Evolutionary conservation across 805 yeast species (phyloP).

Genomic region (Wickerhamiella bombiphila): DNA sequence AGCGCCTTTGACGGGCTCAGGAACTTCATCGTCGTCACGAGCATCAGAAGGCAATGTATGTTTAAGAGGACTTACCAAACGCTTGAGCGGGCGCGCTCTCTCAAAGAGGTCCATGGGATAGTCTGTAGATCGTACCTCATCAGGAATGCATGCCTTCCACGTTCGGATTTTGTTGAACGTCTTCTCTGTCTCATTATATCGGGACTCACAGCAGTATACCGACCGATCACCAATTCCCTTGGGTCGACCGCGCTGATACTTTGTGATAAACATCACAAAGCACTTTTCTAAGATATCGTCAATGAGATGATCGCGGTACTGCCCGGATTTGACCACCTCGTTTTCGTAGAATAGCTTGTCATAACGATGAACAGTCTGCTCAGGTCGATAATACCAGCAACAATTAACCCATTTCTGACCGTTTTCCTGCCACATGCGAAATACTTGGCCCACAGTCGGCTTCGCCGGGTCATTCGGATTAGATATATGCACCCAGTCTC

Average conservation of each 20-base stretch:
- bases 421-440: conserved; percentile 76
- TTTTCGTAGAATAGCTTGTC: conserved; percentile 83
- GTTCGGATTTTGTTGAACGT: conserved; percentile 90
- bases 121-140: conserved; percentile 65
- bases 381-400: conserved; percentile 97
- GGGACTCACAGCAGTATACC: conserved; percentile 82
- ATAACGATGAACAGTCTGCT: conserved; percentile 87
- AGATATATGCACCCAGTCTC: conserved; percentile 84
- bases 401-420: conserved; percentile 81
- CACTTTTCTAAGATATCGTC: conserved; percentile 87
- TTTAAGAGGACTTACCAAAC: conserved; percentile 73
- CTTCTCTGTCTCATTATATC: conserved; percentile 83
- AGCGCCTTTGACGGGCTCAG: conserved; percentile 69
- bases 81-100: conserved; percentile 55
- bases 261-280: conserved; percentile 85
- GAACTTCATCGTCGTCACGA: conserved; percentile 54
- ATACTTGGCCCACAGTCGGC: conserved; percentile 89
- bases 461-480: conserved; percentile 79
- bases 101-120: conserved; percentile 46
- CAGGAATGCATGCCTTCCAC: conserved; percentile 98
- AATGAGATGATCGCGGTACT: conserved; percentile 83
- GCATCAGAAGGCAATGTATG: conserved; percentile 65
- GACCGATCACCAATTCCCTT: conserved; percentile 51
- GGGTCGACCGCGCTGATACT: conserved; percentile 91
- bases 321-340: conserved; percentile 94